These are phyloP conservation scores for Boehmeria nivea DNA, from an alignment of 306 rosid species.

Conservation along the genomic window DNA sequence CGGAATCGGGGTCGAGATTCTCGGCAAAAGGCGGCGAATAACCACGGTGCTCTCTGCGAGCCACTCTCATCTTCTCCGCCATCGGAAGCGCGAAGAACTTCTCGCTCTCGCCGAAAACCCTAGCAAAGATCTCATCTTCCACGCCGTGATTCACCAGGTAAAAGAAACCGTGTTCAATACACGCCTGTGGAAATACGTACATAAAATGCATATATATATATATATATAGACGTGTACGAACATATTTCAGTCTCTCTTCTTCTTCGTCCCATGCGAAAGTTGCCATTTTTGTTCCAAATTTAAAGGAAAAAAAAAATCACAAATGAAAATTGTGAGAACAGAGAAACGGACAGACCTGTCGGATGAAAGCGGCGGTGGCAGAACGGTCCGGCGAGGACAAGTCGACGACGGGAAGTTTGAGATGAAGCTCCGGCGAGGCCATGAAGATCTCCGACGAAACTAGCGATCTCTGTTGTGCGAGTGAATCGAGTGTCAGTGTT, in stretches of 20 bases:
- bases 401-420: constrained; percentile 63
- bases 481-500: no score
- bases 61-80: constrained; percentile 44
- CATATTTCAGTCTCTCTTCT: neutral
- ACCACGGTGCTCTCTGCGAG: constrained; percentile 62
- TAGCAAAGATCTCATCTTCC: constrained; percentile 33
- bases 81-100: constrained; percentile 58
- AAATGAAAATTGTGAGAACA: neutral
- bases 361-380: constrained; percentile 50
- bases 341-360: constrained; percentile 42
- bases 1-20: constrained; percentile 44
- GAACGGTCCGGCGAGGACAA: constrained; percentile 49
- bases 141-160: constrained; percentile 81
- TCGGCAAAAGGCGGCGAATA: constrained; percentile 67
- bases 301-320: neutral
- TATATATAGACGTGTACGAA: no score
- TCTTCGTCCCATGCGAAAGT: neutral
- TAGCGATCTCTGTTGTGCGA: no score
- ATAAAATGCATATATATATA: neutral
- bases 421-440: constrained; percentile 28
- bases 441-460: neutral
- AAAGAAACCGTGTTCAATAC: constrained; percentile 73
- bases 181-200: constrained; percentile 40
- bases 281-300: neutral
- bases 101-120: constrained; percentile 43